phyloP scores from a whole-genome alignment of 2,329 filamentous ascomycete genomes.

The Colletotrichum zoysiae region DNA sequence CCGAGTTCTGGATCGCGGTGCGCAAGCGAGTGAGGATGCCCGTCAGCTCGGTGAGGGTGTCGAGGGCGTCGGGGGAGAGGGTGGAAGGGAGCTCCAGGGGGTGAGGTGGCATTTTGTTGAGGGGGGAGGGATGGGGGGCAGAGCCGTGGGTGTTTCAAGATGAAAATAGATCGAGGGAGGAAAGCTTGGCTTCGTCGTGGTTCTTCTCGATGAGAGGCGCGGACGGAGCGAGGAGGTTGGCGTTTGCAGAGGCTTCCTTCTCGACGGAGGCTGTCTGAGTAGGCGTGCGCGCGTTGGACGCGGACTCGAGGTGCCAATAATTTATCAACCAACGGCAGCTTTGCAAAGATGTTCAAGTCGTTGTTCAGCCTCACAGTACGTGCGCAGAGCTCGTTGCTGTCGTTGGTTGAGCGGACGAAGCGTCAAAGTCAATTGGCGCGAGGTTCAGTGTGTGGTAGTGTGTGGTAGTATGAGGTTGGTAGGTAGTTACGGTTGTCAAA shows the following conservation, averaged over 20 bases:
- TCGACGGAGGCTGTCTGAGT: neutral
- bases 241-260: neutral
- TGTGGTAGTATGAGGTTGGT: no score
- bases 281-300: neutral
- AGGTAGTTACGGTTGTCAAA: neutral
- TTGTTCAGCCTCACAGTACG: slow-evolving; percentile 25
- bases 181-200: neutral
- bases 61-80: slow-evolving; percentile 85
- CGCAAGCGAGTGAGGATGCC: slow-evolving; percentile 82
- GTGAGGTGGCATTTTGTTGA: slow-evolving; percentile 46
- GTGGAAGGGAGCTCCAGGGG: slow-evolving; percentile 69
- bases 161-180: neutral
- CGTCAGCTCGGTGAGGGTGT: slow-evolving; percentile 86
- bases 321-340: neutral
- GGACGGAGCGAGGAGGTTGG: neutral
- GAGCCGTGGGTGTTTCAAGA: neutral
- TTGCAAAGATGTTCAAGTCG: neutral
- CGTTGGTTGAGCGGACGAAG: slow-evolving; percentile 27
- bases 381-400: slow-evolving; percentile 3
- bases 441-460: neutral
- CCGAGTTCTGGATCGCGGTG: slow-evolving; percentile 57
- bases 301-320: neutral
- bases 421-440: slow-evolving; percentile 36
- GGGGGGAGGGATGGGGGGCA: neutral
- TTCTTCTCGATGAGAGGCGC: neutral